Conservation (phyloP, 805 yeast species). For the Candida endomychidarum region DNA sequence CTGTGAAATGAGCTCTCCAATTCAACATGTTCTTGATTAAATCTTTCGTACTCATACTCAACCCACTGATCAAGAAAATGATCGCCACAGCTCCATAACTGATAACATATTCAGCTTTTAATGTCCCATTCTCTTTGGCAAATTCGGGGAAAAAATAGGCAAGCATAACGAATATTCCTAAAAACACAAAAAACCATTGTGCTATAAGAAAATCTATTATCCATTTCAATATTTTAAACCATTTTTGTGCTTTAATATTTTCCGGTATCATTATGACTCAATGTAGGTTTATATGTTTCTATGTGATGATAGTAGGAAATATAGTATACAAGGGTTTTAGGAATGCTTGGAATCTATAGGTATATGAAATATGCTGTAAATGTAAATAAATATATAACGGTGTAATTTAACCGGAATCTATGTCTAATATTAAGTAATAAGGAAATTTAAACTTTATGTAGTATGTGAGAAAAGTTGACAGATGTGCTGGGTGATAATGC, state of each 20-base stretch:
- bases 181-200: constrained; percentile 76
- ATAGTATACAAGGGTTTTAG: too few species aligned
- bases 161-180: constrained; percentile 72
- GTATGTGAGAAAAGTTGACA: too few species aligned
- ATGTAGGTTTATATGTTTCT: too few species aligned
- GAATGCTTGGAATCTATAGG: too few species aligned
- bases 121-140: constrained; percentile 79
- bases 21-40: constrained; percentile 62
- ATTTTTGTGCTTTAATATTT: constrained; percentile 11
- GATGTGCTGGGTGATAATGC: too few species aligned
- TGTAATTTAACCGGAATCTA: too few species aligned
- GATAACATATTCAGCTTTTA: constrained; percentile 72
- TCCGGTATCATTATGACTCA: constrained; percentile 1
- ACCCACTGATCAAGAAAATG: constrained; percentile 78
- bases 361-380: too few species aligned
- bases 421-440: too few species aligned
- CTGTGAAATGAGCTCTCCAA: constrained; percentile 82
- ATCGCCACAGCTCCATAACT: constrained; percentile 86
- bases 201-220: constrained; percentile 28
- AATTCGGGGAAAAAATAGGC: constrained; percentile 80
- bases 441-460: too few species aligned
- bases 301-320: too few species aligned
- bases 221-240: constrained; percentile 14
- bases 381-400: too few species aligned
- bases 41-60: constrained; percentile 68